A percentile compares a stretch with the other conserved stretches of the same genome.
Evolutionary conservation across 2,329 filamentous ascomycete species (phyloP).

Genomic region (Aureobasidium sp.): DNA sequence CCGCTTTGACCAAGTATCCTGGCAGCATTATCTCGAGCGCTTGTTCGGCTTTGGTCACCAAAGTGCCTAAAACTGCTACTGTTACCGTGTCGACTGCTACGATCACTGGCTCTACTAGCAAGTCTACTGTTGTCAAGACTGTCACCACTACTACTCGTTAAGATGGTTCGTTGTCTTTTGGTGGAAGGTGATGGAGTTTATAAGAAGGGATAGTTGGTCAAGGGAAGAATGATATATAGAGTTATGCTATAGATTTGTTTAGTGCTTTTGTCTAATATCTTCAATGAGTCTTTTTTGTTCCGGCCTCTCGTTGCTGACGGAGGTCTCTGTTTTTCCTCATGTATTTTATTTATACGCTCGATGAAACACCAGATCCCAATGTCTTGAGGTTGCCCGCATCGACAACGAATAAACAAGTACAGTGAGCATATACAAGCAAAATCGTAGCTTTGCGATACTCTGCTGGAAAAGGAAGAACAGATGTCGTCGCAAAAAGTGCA

Average conservation of each 20-base stretch:
- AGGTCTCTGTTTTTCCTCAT: no score
- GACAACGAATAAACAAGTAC: no score
- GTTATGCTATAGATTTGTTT: neutral
- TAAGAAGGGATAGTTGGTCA: neutral
- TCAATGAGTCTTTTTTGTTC: no score
- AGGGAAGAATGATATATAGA: neutral
- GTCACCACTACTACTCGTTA: slow-evolving; percentile 11
- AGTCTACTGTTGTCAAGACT: slow-evolving; percentile 8
- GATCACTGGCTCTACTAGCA: slow-evolving; percentile 19
- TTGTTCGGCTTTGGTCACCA: slow-evolving; percentile 13
- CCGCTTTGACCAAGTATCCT: slow-evolving; percentile 17
- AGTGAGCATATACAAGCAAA: no score
- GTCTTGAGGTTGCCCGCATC: no score
- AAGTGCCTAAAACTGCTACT: slow-evolving; percentile 11
- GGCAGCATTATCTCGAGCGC: slow-evolving; percentile 16
- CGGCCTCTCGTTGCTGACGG: no score
- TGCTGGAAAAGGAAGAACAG: no score
- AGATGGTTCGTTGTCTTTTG: no score
- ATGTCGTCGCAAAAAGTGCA: no score
- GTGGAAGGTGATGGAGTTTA: neutral
- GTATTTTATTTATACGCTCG: no score
- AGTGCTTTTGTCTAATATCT: neutral
- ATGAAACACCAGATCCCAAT: no score
- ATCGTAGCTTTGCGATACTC: no score
- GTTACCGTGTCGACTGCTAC: neutral